A percentile compares a stretch with the other conserved stretches of the same genome.
These are phyloP conservation scores for Neonectria faginata DNA, from an alignment of 2,329 filamentous ascomycete species.

Conservation along the genomic window DNA sequence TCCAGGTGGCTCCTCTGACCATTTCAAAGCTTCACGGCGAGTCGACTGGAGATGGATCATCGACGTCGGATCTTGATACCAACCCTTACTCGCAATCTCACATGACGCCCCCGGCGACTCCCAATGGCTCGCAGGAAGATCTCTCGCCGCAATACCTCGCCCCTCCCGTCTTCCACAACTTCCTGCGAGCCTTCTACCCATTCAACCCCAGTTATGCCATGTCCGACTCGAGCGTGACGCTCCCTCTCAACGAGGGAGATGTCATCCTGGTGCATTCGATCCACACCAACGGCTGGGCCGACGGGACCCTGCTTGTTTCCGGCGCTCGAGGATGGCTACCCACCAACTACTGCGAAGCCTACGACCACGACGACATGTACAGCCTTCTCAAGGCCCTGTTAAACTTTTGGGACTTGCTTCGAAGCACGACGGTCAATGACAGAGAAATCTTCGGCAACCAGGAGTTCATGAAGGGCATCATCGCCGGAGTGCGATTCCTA, in stretches of 20 bases:
- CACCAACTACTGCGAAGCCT: slow-evolving; percentile 97
- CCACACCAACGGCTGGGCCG: slow-evolving; percentile 98
- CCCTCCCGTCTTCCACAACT: slow-evolving; percentile 87
- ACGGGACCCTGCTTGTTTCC: slow-evolving; percentile 88
- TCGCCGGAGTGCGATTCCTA: slow-evolving; percentile 90
- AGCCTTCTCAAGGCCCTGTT: slow-evolving; percentile 87
- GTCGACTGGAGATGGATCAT: slow-evolving; percentile 47
- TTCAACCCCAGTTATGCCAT: slow-evolving; percentile 85
- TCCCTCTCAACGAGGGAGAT: slow-evolving; percentile 90
- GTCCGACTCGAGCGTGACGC: slow-evolving; percentile 86
- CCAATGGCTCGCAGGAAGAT: slow-evolving; percentile 74
- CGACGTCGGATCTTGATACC: slow-evolving; percentile 48
- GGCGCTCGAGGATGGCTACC: slow-evolving; percentile 94
- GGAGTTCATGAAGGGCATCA: slow-evolving; percentile 93
- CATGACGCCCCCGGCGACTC: slow-evolving; percentile 83
- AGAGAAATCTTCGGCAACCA: slow-evolving; percentile 86
- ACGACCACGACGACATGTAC: slow-evolving; percentile 88
- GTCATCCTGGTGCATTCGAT: slow-evolving; percentile 95
- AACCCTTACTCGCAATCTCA: slow-evolving; percentile 65
- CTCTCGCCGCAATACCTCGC: slow-evolving; percentile 57
- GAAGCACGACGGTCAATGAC: slow-evolving; percentile 80
- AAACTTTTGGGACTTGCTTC: slow-evolving; percentile 91
- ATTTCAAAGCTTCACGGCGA: slow-evolving; percentile 59
- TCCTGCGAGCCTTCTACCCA: slow-evolving; percentile 91
- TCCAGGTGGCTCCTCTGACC: slow-evolving; percentile 70